Conservation (phyloP, 495 filamentous ascomycete species). For the Trichoderma asperelloides region DNA sequence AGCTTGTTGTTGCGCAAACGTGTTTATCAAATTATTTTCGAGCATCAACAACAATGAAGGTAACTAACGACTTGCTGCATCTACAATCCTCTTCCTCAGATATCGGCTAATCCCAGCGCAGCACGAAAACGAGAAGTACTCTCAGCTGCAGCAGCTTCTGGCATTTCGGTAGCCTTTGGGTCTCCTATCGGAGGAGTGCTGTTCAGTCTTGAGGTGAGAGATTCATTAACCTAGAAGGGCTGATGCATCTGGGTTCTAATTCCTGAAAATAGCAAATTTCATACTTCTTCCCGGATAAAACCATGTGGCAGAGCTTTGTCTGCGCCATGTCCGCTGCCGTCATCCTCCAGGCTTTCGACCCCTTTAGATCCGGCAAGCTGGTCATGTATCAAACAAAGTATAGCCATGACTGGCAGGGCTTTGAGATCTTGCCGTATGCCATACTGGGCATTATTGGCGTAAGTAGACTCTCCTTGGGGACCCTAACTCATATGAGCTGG, state of each 20-base stretch:
- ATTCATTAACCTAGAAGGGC: neutral
- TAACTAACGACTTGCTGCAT: conserved; percentile 22
- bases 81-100: neutral
- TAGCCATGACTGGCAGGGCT: conserved; percentile 84
- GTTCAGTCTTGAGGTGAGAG: conserved; percentile 75
- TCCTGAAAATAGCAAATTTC: conserved; percentile 56
- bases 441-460: conserved; percentile 76
- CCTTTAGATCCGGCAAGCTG: conserved; percentile 91
- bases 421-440: conserved; percentile 84
- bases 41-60: conserved; percentile 85
- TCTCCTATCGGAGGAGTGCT: conserved; percentile 90
- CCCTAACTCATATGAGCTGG: conserved; percentile 11
- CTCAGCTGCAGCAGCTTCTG: conserved; percentile 88
- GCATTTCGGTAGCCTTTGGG: conserved; percentile 95
- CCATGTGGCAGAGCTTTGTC: conserved; percentile 99
- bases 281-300: conserved; percentile 98
- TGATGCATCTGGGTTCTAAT: neutral
- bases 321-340: conserved; percentile 97
- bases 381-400: conserved; percentile 97
- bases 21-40: conserved; percentile 85
- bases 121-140: conserved; percentile 92
- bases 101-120: conserved; percentile 24
- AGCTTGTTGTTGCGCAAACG: conserved; percentile 92
- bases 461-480: conserved; percentile 11
- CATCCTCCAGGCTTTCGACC: conserved; percentile 83